These are phyloP conservation scores for Toxicodendron radicans DNA, from an alignment of 345 rosid species.

Conservation along the genomic window DNA sequence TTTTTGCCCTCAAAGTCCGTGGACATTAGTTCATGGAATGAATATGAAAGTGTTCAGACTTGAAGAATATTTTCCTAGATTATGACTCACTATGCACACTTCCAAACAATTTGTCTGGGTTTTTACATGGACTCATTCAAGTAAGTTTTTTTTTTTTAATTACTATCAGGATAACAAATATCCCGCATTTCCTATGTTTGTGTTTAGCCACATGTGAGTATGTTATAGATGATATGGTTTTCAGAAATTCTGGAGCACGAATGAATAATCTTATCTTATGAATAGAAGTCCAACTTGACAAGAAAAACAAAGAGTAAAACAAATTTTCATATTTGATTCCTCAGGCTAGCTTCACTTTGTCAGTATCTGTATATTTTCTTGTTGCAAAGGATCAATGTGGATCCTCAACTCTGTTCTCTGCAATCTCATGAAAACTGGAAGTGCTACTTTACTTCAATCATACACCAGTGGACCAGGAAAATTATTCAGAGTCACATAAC, in stretches of 20 bases:
- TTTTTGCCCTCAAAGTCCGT: not conserved
- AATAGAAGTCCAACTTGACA: not conserved
- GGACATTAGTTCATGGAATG: not conserved
- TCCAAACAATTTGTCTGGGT: not conserved
- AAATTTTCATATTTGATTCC: slow-evolving; percentile 8
- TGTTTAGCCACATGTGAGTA: not conserved
- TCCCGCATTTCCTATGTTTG: not conserved
- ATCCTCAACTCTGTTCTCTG: not conserved
- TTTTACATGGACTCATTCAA: too few species aligned
- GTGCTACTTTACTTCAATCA: too few species aligned
- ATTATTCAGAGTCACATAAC: not conserved
- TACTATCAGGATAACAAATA: not conserved
- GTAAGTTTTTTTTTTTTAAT: not conserved
- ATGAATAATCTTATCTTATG: slow-evolving; percentile 3
- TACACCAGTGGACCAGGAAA: too few species aligned
- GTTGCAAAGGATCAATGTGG: not conserved
- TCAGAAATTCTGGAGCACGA: not conserved
- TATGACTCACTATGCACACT: not conserved
- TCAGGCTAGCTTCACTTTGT: slow-evolving; percentile 2
- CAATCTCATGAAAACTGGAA: not conserved
- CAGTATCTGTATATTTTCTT: slow-evolving; percentile 4
- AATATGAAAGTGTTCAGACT: not conserved
- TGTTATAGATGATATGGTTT: not conserved
- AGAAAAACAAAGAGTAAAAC: not conserved
- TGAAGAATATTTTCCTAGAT: not conserved